These are phyloP conservation scores for Colletotrichum tofieldiae DNA, from an alignment of 2,329 filamentous ascomycete species.

Conservation along the genomic window DNA sequence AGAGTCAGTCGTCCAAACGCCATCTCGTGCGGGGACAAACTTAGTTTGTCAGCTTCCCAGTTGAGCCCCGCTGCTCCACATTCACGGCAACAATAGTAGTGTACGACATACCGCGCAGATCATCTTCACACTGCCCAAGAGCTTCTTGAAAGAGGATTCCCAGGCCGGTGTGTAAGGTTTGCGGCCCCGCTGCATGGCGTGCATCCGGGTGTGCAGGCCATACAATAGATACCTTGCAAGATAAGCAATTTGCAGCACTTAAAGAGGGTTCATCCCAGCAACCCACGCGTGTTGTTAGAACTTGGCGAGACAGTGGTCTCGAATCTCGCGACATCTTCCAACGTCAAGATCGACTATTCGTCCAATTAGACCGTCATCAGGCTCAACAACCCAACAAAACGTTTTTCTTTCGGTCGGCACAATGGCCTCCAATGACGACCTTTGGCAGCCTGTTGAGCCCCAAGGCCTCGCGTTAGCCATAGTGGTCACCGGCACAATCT, in stretches of 20 bases:
- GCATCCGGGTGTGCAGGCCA: not conserved
- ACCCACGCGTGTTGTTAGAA: not conserved
- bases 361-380: not conserved
- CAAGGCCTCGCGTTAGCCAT: not conserved
- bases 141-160: not conserved
- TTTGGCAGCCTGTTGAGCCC: not conserved
- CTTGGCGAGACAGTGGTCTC: not conserved
- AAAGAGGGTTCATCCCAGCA: not conserved
- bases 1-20: not conserved
- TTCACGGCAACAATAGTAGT: not conserved
- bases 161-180: not conserved
- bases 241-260: not conserved
- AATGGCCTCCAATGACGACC: not conserved
- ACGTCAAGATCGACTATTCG: not conserved
- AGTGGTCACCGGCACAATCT: not conserved
- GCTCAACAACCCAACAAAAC: not conserved
- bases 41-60: not conserved
- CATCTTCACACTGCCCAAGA: not conserved
- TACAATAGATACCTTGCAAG: not conserved
- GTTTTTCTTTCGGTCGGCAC: not conserved
- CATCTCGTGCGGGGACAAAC: not conserved
- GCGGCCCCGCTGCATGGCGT: not conserved
- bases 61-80: not conserved
- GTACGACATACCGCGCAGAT: not conserved
- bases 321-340: not conserved